Base-by-base conservation (phyloP, 2,329 filamentous ascomycete species). In the Podosphaera aphanis region DNA sequence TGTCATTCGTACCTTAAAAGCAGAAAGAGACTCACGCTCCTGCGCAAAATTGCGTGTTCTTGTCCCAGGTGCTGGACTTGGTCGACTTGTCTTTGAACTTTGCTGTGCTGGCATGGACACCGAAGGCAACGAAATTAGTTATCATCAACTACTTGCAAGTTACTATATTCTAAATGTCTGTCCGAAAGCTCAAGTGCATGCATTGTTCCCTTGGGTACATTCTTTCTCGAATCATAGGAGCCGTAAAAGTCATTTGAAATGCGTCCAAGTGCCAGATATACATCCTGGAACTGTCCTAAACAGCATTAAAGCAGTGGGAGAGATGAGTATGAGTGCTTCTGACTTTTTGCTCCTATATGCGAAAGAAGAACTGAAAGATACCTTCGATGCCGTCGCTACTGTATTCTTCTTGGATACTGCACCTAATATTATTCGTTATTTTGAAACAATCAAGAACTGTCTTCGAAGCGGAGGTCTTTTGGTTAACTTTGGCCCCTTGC, bases 361-460 rank as follows among this genome's bases (percentile, higher is more conserved):
- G 21, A 68, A 77, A 48, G 66, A 71, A 1, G 69, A 71, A 0
- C 73, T 82, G 53, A 61, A 63, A 7, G 69, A 68, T 0, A 56
- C 61, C 0, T 95, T 85, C 60, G 78, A 94, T 56, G 85, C 79
- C 1, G 83, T 95, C 1, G 77, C 83, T 0, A 83, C 81, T 2
- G 82, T 93, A 10, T 98, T 95, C 64, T 98, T 98, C 65, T 79
- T 98, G 48, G 92, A 98, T 60, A 98, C 90, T 1, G 90, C 90
- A 2, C 86, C 88, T 1, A 95, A 98, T 59, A 60, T 94, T 27
- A 79, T 95, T 46, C 74, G 80, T 2, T 98, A 98, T 58, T 73
- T 98, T 29, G 77, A 93, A 58, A 78, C 85, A 1, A 82, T 95
- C 46, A 66, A 65, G 37, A 73, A 81, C 57, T 92, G 86, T 56